Percentiles rank a stretch among this genome's conserved stretches.
Conservation (phyloP, 148 eudicot species). For the Rhododendron williamsianum region DNA sequence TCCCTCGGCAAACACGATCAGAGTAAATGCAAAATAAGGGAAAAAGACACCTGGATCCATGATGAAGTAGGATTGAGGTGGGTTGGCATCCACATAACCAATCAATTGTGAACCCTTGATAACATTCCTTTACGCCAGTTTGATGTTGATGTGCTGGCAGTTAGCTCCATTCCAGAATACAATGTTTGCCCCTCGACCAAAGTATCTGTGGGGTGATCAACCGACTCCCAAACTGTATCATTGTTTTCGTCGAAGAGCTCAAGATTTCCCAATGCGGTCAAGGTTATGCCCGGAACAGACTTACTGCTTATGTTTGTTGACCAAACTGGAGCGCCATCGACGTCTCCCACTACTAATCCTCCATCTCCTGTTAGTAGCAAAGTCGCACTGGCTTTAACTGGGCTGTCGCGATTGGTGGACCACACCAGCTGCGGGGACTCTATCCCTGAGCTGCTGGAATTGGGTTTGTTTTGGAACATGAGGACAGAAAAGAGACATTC, state of each 20-base stretch:
- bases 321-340: constrained; percentile 22
- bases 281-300: constrained; percentile 18
- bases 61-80: constrained; percentile 7
- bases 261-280: constrained; percentile 25
- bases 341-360: constrained; percentile 21
- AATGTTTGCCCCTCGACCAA: constrained; percentile 27
- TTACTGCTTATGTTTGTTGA: constrained; percentile 22
- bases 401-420: constrained; percentile 29
- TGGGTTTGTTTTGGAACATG: not conserved
- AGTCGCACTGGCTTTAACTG: constrained; percentile 12
- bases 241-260: constrained; percentile 7
- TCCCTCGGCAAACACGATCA: too few relatives aligned
- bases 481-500: constrained; percentile 3
- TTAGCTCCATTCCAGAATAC: constrained; percentile 13
- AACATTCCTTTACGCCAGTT: constrained; percentile 15
- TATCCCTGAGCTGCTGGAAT: too few relatives aligned
- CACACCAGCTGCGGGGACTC: not conserved
- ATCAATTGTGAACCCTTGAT: not conserved
- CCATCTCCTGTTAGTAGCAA: constrained; percentile 22
- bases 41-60: not conserved
- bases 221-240: constrained; percentile 16
- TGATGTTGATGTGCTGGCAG: constrained; percentile 11
- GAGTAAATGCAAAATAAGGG: too few relatives aligned
- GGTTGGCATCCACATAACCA: not conserved
- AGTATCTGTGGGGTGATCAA: not conserved